Percentiles rank a stretch among this genome's conserved stretches.
Evolutionary conservation across 2,329 filamentous ascomycete genomes (phyloP).

Genomic region (Fusarium napiforme): DNA sequence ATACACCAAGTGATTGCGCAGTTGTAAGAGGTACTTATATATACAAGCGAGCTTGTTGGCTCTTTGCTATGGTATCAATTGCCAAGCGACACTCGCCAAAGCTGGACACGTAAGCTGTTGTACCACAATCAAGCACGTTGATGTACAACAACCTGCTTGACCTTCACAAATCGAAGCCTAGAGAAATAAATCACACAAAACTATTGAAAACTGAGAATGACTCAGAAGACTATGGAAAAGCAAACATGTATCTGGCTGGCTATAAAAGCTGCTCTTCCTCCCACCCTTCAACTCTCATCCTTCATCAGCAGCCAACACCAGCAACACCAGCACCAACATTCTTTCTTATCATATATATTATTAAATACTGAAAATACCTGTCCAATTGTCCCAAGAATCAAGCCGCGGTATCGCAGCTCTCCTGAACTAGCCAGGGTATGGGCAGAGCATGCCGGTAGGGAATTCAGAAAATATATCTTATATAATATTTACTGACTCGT

Average conservation of each 20-base stretch:
- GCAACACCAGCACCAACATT: background rate
- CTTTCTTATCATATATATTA: background rate
- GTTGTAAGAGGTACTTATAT: rapidly evolving
- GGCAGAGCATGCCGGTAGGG: no score
- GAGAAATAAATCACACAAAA: rapidly evolving
- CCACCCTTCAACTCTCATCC: background rate
- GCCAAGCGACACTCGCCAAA: background rate
- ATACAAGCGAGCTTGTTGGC: rapidly evolving
- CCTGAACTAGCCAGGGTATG: no score
- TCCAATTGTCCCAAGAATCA: no score
- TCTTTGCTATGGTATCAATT: background rate
- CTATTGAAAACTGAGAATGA: rapidly evolving
- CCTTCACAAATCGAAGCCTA: background rate
- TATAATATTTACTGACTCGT: no score
- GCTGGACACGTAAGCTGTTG: background rate
- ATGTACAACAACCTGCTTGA: no score
- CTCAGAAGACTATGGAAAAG: background rate
- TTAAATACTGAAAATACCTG: rapidly evolving
- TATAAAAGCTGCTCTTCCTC: background rate
- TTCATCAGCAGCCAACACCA: background rate
- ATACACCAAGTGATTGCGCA: no score
- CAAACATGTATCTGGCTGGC: background rate
- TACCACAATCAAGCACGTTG: background rate
- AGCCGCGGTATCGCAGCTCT: no score
- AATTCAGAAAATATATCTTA: no score